These are phyloP conservation scores for Ambrosiella xylebori DNA, from an alignment of 2,329 filamentous ascomycete species.

Conservation along the genomic window DNA sequence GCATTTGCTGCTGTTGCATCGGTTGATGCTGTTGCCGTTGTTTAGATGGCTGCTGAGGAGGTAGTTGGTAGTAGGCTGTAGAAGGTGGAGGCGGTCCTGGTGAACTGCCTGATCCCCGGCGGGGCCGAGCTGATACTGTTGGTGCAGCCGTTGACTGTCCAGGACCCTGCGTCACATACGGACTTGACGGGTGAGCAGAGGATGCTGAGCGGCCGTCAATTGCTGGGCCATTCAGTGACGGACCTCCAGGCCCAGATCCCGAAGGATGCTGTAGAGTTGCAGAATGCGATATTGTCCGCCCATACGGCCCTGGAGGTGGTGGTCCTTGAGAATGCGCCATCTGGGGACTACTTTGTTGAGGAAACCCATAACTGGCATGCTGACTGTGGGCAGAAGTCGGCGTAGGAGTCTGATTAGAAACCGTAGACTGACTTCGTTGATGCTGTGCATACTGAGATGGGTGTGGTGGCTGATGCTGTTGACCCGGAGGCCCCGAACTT, in stretches of 20 bases:
- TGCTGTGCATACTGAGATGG: conserved; percentile 20
- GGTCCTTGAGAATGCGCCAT: conserved; percentile 24
- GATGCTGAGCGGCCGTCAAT: conserved; percentile 10
- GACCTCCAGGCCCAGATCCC: conserved; percentile 25
- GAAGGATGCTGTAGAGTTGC: background rate
- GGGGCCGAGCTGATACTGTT: background rate
- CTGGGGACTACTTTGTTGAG: conserved; percentile 36
- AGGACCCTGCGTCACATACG: background rate
- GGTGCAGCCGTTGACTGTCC: conserved; percentile 1
- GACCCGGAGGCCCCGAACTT: background rate
- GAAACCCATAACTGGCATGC: conserved; percentile 23
- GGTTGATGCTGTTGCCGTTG: conserved; percentile 3
- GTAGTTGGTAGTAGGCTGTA: background rate
- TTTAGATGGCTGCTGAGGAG: background rate
- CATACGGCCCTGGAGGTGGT: conserved; percentile 15
- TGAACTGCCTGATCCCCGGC: background rate
- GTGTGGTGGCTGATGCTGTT: conserved; percentile 22
- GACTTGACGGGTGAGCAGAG: conserved; percentile 9
- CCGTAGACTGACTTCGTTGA: conserved; percentile 38
- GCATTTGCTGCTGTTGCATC: background rate
- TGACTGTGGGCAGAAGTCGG: conserved; percentile 46
- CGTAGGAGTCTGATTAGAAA: conserved; percentile 34
- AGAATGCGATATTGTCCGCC: conserved; percentile 36
- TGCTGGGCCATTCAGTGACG: conserved; percentile 21
- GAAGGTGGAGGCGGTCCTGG: conserved; percentile 1